Evolutionary conservation across 2,329 filamentous ascomycete species (phyloP).

Genomic region (Monosporascus sp.): DNA sequence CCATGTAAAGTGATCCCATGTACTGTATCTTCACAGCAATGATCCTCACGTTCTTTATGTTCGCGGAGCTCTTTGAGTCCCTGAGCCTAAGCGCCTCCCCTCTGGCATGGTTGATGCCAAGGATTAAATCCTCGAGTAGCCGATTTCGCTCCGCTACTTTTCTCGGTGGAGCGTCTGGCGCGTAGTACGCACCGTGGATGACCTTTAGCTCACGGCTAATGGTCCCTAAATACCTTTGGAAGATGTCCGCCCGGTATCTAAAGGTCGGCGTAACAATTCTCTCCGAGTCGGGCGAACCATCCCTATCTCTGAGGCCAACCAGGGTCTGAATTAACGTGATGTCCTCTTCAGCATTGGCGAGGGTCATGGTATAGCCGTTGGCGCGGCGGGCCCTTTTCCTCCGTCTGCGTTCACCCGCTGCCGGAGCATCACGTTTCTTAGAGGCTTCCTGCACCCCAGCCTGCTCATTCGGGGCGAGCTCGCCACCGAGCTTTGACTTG

Average conservation of each 20-base stretch:
- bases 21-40: neutral
- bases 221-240: neutral
- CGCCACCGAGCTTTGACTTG: constrained; percentile 5
- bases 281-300: neutral
- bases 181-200: too few species aligned
- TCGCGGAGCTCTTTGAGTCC: neutral
- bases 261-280: constrained; percentile 5
- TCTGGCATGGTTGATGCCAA: too few species aligned
- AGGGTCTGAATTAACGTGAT: constrained; percentile 1
- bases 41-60: constrained; percentile 3
- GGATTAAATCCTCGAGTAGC: too few species aligned
- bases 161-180: neutral
- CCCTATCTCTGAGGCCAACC: neutral
- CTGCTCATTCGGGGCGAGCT: constrained; percentile 1
- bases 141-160: neutral
- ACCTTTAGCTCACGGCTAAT: too few species aligned
- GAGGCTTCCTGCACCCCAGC: neutral
- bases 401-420: neutral
- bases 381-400: neutral
- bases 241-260: neutral
- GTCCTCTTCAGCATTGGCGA: constrained; percentile 3
- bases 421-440: neutral
- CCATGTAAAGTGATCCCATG: constrained; percentile 6
- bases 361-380: constrained; percentile 3
- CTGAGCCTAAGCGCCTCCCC: too few species aligned